These are phyloP conservation scores for Exophiala calicioides DNA, from an alignment of 2,329 filamentous ascomycete species.

Conservation along the genomic window DNA sequence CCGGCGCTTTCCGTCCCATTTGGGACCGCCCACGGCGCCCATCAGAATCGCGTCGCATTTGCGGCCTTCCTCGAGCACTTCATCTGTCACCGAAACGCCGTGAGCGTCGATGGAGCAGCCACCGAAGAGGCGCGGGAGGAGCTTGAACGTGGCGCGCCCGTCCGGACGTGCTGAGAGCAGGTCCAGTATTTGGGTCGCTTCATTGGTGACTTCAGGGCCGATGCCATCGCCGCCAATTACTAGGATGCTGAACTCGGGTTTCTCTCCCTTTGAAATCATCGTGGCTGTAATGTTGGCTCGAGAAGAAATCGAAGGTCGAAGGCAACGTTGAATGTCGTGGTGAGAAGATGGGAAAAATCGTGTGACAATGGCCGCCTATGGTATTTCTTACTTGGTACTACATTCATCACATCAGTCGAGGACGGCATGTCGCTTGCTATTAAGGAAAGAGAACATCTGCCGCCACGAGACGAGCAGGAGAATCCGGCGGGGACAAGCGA, in stretches of 20 bases:
- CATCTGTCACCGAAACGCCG: constrained; percentile 73
- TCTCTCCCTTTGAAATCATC: too few species aligned
- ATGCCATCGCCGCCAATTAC: constrained; percentile 77
- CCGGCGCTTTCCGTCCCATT: constrained; percentile 87
- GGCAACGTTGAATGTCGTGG: too few species aligned
- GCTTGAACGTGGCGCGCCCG: constrained; percentile 71
- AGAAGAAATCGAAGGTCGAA: too few species aligned
- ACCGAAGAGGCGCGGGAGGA: constrained; percentile 80
- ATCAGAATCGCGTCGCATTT: constrained; percentile 81
- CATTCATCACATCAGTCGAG: too few species aligned
- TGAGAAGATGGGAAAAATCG: too few species aligned
- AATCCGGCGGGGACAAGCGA: too few species aligned
- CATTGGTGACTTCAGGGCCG: constrained; percentile 67
- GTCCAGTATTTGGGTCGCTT: constrained; percentile 65
- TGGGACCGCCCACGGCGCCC: constrained; percentile 83
- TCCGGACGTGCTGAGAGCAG: constrained; percentile 60
- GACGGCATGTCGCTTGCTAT: too few species aligned
- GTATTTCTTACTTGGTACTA: too few species aligned
- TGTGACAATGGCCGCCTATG: too few species aligned
- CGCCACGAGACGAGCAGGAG: too few species aligned
- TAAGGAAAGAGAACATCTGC: too few species aligned
- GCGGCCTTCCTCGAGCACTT: constrained; percentile 76
- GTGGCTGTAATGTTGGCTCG: too few species aligned
- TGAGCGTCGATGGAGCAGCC: constrained; percentile 82
- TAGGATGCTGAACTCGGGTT: constrained; percentile 74